Evolutionary conservation across 2,329 filamentous ascomycete species (phyloP), one percentile per base, ranked within the genome.

Genomic region (Gremmenia infestans): DNA sequence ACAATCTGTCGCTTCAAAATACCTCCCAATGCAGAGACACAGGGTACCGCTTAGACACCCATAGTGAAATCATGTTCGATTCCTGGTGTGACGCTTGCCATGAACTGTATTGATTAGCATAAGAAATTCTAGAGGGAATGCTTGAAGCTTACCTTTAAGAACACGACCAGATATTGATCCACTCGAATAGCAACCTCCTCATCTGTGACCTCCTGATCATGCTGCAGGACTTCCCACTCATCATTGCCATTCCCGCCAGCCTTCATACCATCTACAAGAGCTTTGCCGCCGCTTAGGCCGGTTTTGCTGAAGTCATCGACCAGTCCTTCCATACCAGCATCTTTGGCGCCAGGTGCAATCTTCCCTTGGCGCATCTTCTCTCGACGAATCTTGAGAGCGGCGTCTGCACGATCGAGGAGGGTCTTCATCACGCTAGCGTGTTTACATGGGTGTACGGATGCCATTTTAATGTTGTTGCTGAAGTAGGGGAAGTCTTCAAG

Each of bases 1-100:
- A 23, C 42, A 45, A 12, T 45, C 42, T 45, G 42, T 19, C 42
- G 14, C 14, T 5, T 45, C n/a, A 25, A 32, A 47, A n/a, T 32
- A 15, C 45, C 23, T 25, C 45, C 23, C 14, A 47, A 25, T 8
- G 15, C 45, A 47, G 7, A 15, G 23, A 28, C 5, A 14, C n/a
- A 32, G 4, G 5, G 2, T 12, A 15, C n/a, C 23, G 23, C 35
- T 57, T 78, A 96, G 40, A 96, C 86, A 5, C 91, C 89, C 91
- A 97, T 97, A 0, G 93, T 97, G 72, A 95, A 97, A 71, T 97
- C 93, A 72, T 97, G 91, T 74, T 97, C 93, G 72, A 99, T 97
- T 48, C 92, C 92, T 5, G 94, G 94, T 15, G 93, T 97, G 46
- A 99, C 94, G 66, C 87, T 94, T 36, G 87, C 86, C 77, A 90